These are phyloP conservation scores for Hordeum marinum DNA, from an alignment of 176 grass and related monocot genomes.

Conservation along the genomic window DNA sequence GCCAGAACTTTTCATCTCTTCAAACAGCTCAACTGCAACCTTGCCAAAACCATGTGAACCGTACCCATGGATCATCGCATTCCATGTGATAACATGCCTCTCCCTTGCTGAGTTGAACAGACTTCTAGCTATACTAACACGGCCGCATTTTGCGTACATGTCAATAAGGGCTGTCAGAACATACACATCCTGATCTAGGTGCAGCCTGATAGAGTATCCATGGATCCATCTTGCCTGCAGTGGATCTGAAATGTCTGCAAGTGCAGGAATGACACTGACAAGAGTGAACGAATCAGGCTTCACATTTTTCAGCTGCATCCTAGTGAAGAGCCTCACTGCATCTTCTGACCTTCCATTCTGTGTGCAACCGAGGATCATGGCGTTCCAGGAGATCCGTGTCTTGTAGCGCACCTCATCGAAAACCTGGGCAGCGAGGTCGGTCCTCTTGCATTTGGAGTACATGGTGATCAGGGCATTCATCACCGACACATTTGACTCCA, in stretches of 20 bases:
- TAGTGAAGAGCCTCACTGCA: constrained; percentile 42
- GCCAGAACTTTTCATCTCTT: constrained; percentile 44
- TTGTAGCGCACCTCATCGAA: constrained; percentile 32
- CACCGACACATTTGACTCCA: constrained; percentile 42
- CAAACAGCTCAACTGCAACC: constrained; percentile 45
- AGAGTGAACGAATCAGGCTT: constrained; percentile 62
- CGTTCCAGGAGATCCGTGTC: constrained; percentile 57
- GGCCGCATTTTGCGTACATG: constrained; percentile 51
- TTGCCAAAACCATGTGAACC: constrained; percentile 55
- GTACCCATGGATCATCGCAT: constrained; percentile 62
- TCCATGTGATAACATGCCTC: constrained; percentile 62
- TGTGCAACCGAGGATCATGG: constrained; percentile 54
- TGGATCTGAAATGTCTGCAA: constrained; percentile 50
- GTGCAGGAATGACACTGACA: constrained; percentile 49
- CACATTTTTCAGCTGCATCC: constrained; percentile 46
- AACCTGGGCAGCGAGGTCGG: constrained; percentile 31
- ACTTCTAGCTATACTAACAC: constrained; percentile 27
- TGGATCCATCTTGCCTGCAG: constrained; percentile 62
- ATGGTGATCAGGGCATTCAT: constrained; percentile 51
- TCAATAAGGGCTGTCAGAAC: constrained; percentile 57
- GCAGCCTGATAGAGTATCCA: constrained; percentile 46
- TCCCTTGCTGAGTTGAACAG: constrained; percentile 42
- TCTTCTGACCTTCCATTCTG: constrained; percentile 44
- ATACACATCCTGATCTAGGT: constrained; percentile 41
- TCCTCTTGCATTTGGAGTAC: constrained; percentile 48